Evolutionary conservation across 2,329 filamentous ascomycete species (phyloP), one percentile per base, ranked within the genome.

Genomic region (Botrytis fragariae): DNA sequence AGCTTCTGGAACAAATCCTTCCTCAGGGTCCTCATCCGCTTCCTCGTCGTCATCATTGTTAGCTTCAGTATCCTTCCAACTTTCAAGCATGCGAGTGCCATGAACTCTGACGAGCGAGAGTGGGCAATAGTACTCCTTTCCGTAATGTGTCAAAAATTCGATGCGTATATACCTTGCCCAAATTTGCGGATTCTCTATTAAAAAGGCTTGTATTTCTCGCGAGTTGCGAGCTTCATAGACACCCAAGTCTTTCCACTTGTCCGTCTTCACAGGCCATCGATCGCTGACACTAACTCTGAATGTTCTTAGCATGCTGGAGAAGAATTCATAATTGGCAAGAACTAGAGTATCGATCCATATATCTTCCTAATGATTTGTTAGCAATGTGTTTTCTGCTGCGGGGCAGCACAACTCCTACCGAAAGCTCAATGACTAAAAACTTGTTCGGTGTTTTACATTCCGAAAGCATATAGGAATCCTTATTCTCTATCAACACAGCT

Each of bases 321-420:
- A 99, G 85, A 99, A 99, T 82, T 99, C 96, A 79, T 97, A 99
- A 81, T 99, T 99, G 75, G 95, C 96, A 71, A 99, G 87, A n/a
- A 98, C 96, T 59, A 99, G 87, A 0, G 96, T 99, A 81, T 99
- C 96, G 74, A 99, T 92, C 62, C 97, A 87, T 73, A 91, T 89
- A 73, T 91, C 89, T 79, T 81, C 80, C 79, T 81, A 73, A 42
- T 22, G 69, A 32, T 29, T 3, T 61, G 65, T 80, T 74, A 80
- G 76, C 67, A 62, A 39, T 61, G 32, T 44, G 5, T 59, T 70
- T 10, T 12, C 16, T 14, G 48, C 9, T n/a, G 54, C 61, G 35
- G 62, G 91, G 77, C 90, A 88, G 78, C n/a, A 42, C 6, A 60
- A 29, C 12, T 97, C 94, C 82, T 94, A 98, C 44, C 51, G 80